phyloP scores from a whole-genome alignment of 148 eudicot genomes.

The Fagopyrum esculentum region DNA sequence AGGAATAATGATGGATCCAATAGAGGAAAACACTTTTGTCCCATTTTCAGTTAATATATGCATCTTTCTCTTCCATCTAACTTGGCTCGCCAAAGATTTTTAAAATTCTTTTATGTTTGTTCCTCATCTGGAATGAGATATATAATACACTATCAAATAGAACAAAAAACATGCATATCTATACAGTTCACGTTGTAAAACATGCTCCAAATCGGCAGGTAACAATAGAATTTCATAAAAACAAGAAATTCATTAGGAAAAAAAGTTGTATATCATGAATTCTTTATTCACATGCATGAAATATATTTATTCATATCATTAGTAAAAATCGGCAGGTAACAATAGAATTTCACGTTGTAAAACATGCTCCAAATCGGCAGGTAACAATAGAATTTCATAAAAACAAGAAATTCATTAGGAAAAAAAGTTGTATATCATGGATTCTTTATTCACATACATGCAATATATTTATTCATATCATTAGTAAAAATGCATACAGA shows the following conservation, averaged over 20 bases:
- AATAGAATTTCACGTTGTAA: no score
- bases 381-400: background rate
- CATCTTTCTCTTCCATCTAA: background rate
- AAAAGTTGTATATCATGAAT: background rate
- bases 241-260: background rate
- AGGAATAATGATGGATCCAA: constrained; percentile 3
- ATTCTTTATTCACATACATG: background rate
- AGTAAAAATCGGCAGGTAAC: no score
- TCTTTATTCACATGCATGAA: background rate
- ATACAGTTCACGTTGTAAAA: background rate
- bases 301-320: background rate
- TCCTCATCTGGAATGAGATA: background rate
- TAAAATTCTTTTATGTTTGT: background rate
- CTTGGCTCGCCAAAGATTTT: background rate
- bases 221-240: background rate
- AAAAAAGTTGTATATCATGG: background rate
- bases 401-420: background rate
- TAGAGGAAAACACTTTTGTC: background rate
- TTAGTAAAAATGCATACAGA: background rate
- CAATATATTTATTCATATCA: background rate
- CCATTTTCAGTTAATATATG: background rate
- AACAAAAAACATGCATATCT: background rate
- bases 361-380: background rate
- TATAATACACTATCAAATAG: background rate
- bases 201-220: no score